A percentile compares a stretch with the other conserved stretches of the same genome.
phyloP scores from a whole-genome alignment of 176 grass and related monocot genomes.

The maize (Zea mays) region DNA sequence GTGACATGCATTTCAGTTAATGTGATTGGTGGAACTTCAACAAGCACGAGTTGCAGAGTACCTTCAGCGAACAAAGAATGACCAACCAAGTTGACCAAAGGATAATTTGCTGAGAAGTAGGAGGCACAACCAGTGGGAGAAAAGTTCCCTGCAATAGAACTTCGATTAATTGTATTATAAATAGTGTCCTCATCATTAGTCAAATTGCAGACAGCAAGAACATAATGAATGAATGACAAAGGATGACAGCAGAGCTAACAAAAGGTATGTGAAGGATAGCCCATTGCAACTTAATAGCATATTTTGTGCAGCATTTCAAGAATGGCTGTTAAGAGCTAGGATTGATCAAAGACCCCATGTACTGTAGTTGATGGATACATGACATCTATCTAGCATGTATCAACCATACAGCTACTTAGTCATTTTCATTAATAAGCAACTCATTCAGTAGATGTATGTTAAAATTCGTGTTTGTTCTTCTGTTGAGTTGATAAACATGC shows the following conservation, averaged over 20 bases:
- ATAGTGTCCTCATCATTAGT: slow-evolving; percentile 18
- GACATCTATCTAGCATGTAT: background rate
- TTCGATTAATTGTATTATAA: background rate
- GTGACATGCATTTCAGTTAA: slow-evolving; percentile 53
- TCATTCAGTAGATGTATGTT: background rate
- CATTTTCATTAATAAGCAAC: background rate
- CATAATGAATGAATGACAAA: slow-evolving; percentile 27
- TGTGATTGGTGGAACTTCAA: slow-evolving; percentile 36
- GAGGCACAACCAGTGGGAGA: slow-evolving; percentile 88
- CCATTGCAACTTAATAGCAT: background rate
- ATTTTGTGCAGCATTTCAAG: background rate
- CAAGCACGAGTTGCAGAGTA: slow-evolving; percentile 46
- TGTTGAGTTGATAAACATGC: background rate
- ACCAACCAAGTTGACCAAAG: slow-evolving; percentile 88
- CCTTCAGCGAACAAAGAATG: slow-evolving; percentile 93
- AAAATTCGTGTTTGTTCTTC: background rate
- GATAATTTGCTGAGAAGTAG: slow-evolving; percentile 69
- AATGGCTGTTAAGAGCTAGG: background rate
- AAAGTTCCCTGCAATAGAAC: slow-evolving; percentile 74
- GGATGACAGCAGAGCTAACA: slow-evolving; percentile 4
- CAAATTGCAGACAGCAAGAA: slow-evolving; percentile 18
- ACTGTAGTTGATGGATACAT: background rate
- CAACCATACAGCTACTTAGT: background rate
- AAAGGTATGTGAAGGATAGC: background rate
- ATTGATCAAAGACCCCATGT: background rate